Conservation (phyloP, 2,329 filamentous ascomycete species). For the Aspergillus sp. region DNA sequence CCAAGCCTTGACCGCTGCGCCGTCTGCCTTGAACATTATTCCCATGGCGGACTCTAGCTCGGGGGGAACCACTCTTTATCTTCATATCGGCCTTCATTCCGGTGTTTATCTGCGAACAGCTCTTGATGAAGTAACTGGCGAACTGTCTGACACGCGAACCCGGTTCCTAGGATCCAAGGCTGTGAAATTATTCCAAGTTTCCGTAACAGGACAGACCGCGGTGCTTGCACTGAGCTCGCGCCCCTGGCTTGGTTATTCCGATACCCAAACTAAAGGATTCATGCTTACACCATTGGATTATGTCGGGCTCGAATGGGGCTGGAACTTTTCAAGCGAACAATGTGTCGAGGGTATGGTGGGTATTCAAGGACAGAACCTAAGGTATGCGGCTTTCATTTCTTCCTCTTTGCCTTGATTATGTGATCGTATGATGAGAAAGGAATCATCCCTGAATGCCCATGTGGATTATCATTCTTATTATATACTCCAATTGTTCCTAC, state of each 20-base stretch:
- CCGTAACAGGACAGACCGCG: constrained; percentile 78
- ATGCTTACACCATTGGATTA: constrained; percentile 92
- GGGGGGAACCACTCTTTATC: constrained; percentile 82
- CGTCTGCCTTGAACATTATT: constrained; percentile 86
- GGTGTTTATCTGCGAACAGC: constrained; percentile 95
- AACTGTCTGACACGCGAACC: constrained; percentile 89
- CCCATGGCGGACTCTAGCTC: constrained; percentile 92
- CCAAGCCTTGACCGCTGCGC: constrained; percentile 86
- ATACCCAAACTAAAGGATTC: constrained; percentile 81
- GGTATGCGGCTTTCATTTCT: constrained; percentile 57
- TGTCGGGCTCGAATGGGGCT: constrained; percentile 83
- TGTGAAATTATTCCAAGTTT: constrained; percentile 88
- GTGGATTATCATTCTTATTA: constrained; percentile 49
- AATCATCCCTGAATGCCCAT: constrained; percentile 37
- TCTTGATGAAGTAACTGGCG: constrained; percentile 91
- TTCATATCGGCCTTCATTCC: constrained; percentile 94
- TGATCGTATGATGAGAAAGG: constrained; percentile 49
- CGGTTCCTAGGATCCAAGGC: constrained; percentile 91
- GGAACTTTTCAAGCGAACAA: constrained; percentile 95
- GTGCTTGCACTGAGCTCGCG: constrained; percentile 88
- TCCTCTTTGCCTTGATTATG: constrained; percentile 13
- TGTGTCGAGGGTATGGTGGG: constrained; percentile 93
- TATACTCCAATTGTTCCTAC: constrained; percentile 92
- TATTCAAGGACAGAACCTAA: constrained; percentile 81
- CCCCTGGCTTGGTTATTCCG: constrained; percentile 94